Evolutionary conservation across 2,329 filamentous ascomycete genomes (phyloP), one percentile per base, ranked within the genome.

Genomic region (Colletotrichum tanaceti): DNA sequence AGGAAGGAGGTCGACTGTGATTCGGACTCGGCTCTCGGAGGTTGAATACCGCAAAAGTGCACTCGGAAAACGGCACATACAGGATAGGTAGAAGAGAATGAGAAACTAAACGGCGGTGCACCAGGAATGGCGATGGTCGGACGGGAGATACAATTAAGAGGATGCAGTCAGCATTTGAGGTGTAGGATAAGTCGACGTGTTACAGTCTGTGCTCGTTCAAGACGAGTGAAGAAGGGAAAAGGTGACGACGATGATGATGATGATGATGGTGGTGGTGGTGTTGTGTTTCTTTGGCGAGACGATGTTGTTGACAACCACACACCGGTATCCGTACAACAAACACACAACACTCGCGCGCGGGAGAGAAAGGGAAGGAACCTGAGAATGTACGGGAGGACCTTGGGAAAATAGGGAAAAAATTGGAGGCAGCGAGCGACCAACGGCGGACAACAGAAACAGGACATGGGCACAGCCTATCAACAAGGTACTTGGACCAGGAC

Each of bases 401-500:
- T 52, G 53, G 58, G 58, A 59, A 68, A 68, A 68, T 44, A 58
- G 55, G 53, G 67, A 39, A 70, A 63, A 68, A 63, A 54, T 50
- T 55, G 67, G 46, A 69, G 66, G 57, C 47, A 44, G 50, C 35
- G 41, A 32, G 47, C 50, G 62, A 63, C 35, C 32, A 53, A 57
- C 54, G 39, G n/a, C 18, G 28, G 35, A 20, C 28, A 59, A 32
- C 28, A 24, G 32, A n/a, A 38, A 57, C 58, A 62, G 64, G 61
- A 68, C 55, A 67, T 69, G 66, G 62, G 65, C 62, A 60, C 65
- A 65, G 65, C 66, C 66, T 65, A 61, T 69, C 57, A 47, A 38
- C 39, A 32, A 35, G 44, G 62, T 52, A 60, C 62, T 35, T 60
- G 41, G 22, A 49, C 58, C 67, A 10, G 32, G 32, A 35, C 58